Conservation (phyloP, 2,329 filamentous ascomycete genomes). For the Colletotrichum abscissum region DNA sequence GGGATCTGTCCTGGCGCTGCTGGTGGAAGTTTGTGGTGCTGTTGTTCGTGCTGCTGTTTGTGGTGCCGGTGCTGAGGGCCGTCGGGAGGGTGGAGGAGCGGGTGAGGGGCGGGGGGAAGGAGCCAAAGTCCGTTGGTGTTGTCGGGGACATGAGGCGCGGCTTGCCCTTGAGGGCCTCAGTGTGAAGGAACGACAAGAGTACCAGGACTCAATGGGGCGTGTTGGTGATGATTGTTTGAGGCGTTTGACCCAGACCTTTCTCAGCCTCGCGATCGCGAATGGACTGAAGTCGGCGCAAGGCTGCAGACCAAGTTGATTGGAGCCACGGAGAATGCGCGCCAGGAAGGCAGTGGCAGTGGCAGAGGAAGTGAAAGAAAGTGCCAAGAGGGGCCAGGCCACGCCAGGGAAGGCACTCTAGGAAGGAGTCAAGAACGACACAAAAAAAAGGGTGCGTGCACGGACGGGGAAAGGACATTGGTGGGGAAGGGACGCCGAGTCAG, state of each 20-base stretch:
- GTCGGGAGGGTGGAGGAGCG: conserved; percentile 55
- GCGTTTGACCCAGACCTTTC: conserved; percentile 10
- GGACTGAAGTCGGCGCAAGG: conserved; percentile 15
- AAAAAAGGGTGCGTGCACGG: conserved; percentile 23
- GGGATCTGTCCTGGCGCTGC: conserved; percentile 65
- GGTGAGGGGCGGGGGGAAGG: conserved; percentile 42
- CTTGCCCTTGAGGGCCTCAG: neutral
- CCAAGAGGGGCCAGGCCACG: too few species aligned
- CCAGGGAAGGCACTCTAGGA: too few species aligned
- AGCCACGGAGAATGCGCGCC: neutral
- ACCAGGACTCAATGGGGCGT: conserved; percentile 7
- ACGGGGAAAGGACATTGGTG: conserved; percentile 29
- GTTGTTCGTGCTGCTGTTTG: conserved; percentile 7
- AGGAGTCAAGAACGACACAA: too few species aligned
- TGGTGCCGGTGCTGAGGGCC: conserved; percentile 37
- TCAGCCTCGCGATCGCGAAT: conserved; percentile 30
- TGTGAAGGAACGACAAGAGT: neutral
- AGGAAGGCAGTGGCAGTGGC: neutral
- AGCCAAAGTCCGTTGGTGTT: conserved; percentile 33
- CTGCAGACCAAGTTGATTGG: neutral
- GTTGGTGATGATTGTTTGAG: neutral
- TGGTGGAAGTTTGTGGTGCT: conserved; percentile 40
- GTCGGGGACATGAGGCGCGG: conserved; percentile 28
- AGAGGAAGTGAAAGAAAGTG: too few species aligned
- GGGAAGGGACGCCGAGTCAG: conserved; percentile 9